Base-by-base conservation (phyloP, 306 rosid genomes). In the Vachellia pachyceras region DNA sequence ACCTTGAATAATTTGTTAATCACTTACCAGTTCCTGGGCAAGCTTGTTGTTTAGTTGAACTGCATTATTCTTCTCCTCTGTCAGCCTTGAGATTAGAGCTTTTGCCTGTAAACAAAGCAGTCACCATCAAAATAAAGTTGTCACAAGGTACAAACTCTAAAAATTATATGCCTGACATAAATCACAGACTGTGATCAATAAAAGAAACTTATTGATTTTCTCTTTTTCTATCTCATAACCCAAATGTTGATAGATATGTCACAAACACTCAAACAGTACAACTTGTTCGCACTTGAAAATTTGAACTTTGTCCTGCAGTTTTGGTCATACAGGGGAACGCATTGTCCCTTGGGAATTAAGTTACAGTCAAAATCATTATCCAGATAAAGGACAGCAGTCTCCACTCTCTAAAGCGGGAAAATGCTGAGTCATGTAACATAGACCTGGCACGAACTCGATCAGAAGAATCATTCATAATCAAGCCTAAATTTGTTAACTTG, bases 1-100 rank as follows among this genome's bases (percentile, higher is more conserved):
- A 41, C 25, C 23, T 33, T 1, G 57, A 9, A 33, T 63, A 42
- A 73, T 44, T 42, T 29, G 67, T 75, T 46, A 71, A 82, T 69
- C 25, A 72, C 92, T 89, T 77, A 94, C 98, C 97, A 92, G 83
- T 89, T 94, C 98, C 80, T 94, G 97, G 50, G 91, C 94, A 44
- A 91, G 91, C 89, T 82, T 90, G 88, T 47, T 92, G 72, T 83
- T 86, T 89, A 85, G 91, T 88, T 87, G 94, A 72, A 85, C 37
- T 25, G 93, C 94, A 80, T 36, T 86, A 79, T 81, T 87, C 90
- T 91, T 94, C 79, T 94, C 98, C 77, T 91, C 93, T 1, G 87
- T 90, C 81, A 94, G 78, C 88, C 85, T 92, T 18, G 87, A 79
- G 78, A 94, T 88, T 69, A 90, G 84, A 72, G 92, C 87, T 82